A percentile compares a stretch with the other conserved stretches of the same genome.
Conservation (phyloP, 2,329 filamentous ascomycete genomes). For the Trichothecium sympodiale region DNA sequence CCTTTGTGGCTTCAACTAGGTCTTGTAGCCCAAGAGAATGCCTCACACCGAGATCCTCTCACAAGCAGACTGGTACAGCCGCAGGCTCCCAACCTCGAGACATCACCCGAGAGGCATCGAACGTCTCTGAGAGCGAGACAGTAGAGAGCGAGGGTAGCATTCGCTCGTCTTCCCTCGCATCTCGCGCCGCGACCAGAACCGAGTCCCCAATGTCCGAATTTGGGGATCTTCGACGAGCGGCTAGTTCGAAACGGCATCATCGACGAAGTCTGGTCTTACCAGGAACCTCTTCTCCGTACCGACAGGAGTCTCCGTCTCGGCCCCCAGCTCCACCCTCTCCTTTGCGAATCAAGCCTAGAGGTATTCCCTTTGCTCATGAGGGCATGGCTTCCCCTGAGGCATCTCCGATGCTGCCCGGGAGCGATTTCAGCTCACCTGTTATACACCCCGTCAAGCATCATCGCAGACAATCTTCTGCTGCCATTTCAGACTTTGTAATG, state of each 20-base stretch:
- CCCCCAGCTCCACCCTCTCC: slow-evolving; percentile 74
- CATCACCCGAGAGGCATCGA: slow-evolving; percentile 60
- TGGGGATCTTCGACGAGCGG: slow-evolving; percentile 60
- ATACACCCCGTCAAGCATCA: slow-evolving; percentile 55
- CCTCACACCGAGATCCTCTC: slow-evolving; percentile 79
- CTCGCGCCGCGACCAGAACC: slow-evolving; percentile 56
- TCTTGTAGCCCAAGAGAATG: slow-evolving; percentile 88
- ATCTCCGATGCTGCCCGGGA: slow-evolving; percentile 75
- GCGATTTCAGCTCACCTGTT: slow-evolving; percentile 70
- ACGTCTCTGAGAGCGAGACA: slow-evolving; percentile 73
- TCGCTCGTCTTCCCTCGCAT: slow-evolving; percentile 65
- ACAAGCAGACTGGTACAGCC: slow-evolving; percentile 40
- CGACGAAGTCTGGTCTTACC: slow-evolving; percentile 78
- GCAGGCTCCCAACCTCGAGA: slow-evolving; percentile 49
- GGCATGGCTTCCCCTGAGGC: slow-evolving; percentile 72
- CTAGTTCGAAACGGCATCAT: slow-evolving; percentile 73
- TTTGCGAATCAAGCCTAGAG: slow-evolving; percentile 75
- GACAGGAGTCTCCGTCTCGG: slow-evolving; percentile 82
- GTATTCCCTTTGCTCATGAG: slow-evolving; percentile 47
- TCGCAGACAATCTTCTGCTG: slow-evolving; percentile 82
- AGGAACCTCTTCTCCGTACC: slow-evolving; percentile 63
- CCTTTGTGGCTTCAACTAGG: slow-evolving; percentile 58
- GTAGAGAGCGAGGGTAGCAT: slow-evolving; percentile 83
- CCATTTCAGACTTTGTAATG: slow-evolving; percentile 58
- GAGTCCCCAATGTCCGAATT: slow-evolving; percentile 89